Evolutionary conservation across 768 basidiomycete species (phyloP).

Genomic region (Lentinula lateritia): DNA sequence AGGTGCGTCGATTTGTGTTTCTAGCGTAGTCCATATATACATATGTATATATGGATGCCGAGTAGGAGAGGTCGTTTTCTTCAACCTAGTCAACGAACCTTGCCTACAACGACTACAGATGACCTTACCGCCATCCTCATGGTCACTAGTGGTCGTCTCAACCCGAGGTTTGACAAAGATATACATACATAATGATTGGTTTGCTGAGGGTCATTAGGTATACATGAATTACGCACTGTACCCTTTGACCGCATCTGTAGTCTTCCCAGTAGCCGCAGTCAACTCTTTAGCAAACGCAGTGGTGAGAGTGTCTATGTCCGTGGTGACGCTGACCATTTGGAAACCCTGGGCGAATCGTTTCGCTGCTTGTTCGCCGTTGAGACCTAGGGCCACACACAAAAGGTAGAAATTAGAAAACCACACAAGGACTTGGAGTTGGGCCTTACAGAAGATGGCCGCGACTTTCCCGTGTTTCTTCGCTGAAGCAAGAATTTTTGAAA

Average conservation of each 20-base stretch:
- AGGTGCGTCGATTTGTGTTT: no score
- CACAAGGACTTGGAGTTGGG: background rate
- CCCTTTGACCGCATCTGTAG: constrained; percentile 1
- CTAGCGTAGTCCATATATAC: no score
- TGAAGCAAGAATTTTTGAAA: constrained; percentile 14
- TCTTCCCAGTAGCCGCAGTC: constrained; percentile 6
- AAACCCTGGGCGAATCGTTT: constrained; percentile 20
- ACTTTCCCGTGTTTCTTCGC: constrained; percentile 17
- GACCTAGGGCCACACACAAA: constrained; percentile 7
- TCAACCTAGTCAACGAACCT: no score
- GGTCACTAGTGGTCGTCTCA: no score
- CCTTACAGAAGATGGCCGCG: constrained; percentile 19
- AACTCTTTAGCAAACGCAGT: constrained; percentile 15
- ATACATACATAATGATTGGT: no score
- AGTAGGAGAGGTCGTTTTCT: no score
- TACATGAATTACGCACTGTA: background rate
- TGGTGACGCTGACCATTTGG: constrained; percentile 21
- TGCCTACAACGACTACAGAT: no score
- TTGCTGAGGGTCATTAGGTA: no score
- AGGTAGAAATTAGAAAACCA: background rate
- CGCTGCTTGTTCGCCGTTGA: constrained; percentile 20
- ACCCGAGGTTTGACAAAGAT: no score
- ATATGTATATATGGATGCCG: no score
- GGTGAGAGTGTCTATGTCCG: constrained; percentile 19
- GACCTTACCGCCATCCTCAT: no score